Percentiles rank a stretch among this genome's conserved stretches.
phyloP scores from a whole-genome alignment of 1,139 yeast genomes.

The Blastobotrys aristatus region DNA sequence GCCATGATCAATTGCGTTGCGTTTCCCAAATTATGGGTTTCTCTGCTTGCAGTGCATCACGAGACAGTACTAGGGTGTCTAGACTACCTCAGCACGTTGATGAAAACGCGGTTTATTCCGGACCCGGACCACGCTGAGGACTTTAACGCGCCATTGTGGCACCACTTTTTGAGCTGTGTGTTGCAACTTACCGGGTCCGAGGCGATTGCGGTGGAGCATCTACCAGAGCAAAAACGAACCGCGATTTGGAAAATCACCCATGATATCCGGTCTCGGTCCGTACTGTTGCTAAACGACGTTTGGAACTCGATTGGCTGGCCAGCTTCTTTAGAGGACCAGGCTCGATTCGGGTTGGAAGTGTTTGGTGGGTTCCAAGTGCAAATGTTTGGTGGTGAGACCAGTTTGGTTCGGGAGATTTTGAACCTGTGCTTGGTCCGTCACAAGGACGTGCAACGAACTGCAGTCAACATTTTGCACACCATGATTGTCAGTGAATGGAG shows the following conservation, averaged over 20 bases:
- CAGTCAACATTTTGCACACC: conserved; percentile 68
- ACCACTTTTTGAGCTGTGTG: conserved; percentile 53
- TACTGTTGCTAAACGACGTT: conserved; percentile 50
- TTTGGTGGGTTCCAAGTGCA: conserved; percentile 73
- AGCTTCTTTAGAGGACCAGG: conserved; percentile 52
- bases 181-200: conserved; percentile 48
- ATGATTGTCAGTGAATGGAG: conserved; percentile 63
- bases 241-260: conserved; percentile 64
- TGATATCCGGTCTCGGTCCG: conserved; percentile 57
- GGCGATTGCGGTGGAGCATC: conserved; percentile 30
- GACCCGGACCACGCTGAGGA: conserved; percentile 54
- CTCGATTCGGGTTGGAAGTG: conserved; percentile 56
- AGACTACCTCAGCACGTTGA: conserved; percentile 42
- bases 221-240: conserved; percentile 64
- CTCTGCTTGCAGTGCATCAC: conserved; percentile 36
- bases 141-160: conserved; percentile 50
- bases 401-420: conserved; percentile 61
- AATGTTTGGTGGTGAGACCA: conserved; percentile 53
- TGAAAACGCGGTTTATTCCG: conserved; percentile 43
- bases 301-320: conserved; percentile 79
- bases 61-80: conserved; percentile 60
- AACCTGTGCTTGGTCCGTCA: conserved; percentile 67
- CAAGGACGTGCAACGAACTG: conserved; percentile 55
- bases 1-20: conserved; percentile 36
- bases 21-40: conserved; percentile 40